These are phyloP conservation scores for Talaromyces amestolkiae DNA, from an alignment of 2,329 filamentous ascomycete species.

Conservation along the genomic window DNA sequence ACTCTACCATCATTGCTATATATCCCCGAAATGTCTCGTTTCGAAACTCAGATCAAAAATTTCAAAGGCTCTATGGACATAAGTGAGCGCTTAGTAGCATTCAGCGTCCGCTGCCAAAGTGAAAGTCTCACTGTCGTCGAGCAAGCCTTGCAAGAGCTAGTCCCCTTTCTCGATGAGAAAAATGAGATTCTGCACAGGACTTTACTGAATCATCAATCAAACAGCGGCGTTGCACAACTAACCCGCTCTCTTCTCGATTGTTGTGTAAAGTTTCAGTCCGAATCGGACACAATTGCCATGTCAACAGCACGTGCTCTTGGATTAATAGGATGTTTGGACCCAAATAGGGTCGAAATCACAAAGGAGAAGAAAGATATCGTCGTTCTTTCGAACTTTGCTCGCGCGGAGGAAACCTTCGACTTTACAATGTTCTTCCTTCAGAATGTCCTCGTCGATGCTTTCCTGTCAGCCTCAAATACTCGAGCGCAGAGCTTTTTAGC, in stretches of 20 bases:
- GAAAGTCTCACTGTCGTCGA: constrained; percentile 84
- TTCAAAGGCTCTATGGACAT: constrained; percentile 66
- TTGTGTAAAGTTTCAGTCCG: constrained; percentile 72
- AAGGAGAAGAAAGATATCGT: constrained; percentile 80
- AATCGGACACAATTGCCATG: constrained; percentile 64
- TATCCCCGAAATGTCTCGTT: constrained; percentile 66
- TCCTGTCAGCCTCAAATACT: constrained; percentile 84
- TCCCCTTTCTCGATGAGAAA: constrained; percentile 67
- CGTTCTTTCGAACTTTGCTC: constrained; percentile 81
- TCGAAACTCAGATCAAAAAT: constrained; percentile 63
- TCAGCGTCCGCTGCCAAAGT: constrained; percentile 70
- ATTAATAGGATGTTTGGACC: constrained; percentile 84
- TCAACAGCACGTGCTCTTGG: constrained; percentile 82
- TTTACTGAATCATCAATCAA: constrained; percentile 78
- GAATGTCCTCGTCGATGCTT: constrained; percentile 84
- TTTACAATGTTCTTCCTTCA: constrained; percentile 85
- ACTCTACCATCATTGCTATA: constrained; percentile 74
- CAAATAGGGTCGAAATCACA: constrained; percentile 79
- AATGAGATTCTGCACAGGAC: constrained; percentile 77
- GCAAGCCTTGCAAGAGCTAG: constrained; percentile 75
- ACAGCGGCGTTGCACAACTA: constrained; percentile 68
- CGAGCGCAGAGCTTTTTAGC: constrained; percentile 86
- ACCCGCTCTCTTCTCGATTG: constrained; percentile 81
- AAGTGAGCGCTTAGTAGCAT: constrained; percentile 66
- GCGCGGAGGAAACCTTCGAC: constrained; percentile 72